Evolutionary conservation across 2,329 filamentous ascomycete species (phyloP), one percentile per base, ranked within the genome.

Genomic region (Colletotrichum tanaceti): DNA sequence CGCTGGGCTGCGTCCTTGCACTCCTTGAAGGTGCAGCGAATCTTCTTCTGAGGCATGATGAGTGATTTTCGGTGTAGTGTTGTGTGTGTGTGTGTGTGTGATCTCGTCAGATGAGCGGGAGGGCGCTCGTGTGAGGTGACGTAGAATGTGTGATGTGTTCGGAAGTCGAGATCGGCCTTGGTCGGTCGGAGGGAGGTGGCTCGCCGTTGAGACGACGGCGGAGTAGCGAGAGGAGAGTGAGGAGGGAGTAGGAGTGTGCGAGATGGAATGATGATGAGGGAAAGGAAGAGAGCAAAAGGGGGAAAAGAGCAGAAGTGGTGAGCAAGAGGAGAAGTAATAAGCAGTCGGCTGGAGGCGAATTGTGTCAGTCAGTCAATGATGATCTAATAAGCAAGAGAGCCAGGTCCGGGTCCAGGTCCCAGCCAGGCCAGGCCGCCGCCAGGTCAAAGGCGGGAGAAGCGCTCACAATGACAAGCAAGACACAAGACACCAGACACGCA

Each of bases 1-100:
- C 93, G 91, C 81, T 98, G 94, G 18, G 94, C 94, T 38, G 88
- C 87, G 74, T 93, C 90, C 78, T 90, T 93, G 89, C 96, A 98
- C 74, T 94, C 90, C 82, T 95, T 94, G 84, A 93, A 94, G 72
- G 87, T 91, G 86, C 96, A 98, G 75, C 92, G 90, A 74, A 91
- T 89, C 86, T 92, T 93, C 83, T 91, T 93, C 71, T 90, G 86
- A 72, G 90, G 87, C 87, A 90, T 90, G 73, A 62, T 81, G 77
- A 72, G 53, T 53, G 64, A 68, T 65, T 52, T 41, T 49, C 38
- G 32, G 32, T 20, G 35, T 49, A 52, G 60, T 62, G 57, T 38
- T 62, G 41, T 20, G 24, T 24, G 24, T 24, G 24, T 24, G 24
- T 24, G 24, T 39, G 38, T 43, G 20, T 49, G 16, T 52, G 53